phyloP scores from a whole-genome alignment of 306 rosid genomes.

The Corylus heterophylla region DNA sequence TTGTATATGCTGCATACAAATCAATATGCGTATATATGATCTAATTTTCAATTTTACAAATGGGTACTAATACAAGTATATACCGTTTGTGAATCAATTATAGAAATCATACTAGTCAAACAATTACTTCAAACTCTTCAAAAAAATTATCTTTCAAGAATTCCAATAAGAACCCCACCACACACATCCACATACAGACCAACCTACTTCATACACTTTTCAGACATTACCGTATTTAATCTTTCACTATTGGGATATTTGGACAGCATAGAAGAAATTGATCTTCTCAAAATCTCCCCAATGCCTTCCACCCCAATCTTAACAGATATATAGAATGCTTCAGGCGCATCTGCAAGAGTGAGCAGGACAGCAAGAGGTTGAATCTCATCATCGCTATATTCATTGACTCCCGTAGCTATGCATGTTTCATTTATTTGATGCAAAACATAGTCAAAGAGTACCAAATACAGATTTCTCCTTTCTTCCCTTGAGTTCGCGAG shows the following conservation, averaged over 20 bases:
- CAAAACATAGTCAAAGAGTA: slow-evolving; percentile 90
- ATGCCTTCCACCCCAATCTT: slow-evolving; percentile 96
- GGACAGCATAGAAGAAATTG: slow-evolving; percentile 70
- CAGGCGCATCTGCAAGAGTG: slow-evolving; percentile 85
- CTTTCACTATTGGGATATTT: slow-evolving; percentile 84
- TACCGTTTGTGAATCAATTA: background rate
- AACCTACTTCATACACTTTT: slow-evolving; percentile 1
- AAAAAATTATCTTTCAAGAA: slow-evolving; percentile 6
- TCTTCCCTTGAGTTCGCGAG: slow-evolving; percentile 86
- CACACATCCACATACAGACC: slow-evolving; percentile 4
- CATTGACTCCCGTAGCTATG: slow-evolving; percentile 64
- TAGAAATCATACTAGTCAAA: background rate
- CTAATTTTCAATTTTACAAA: background rate
- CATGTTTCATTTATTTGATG: slow-evolving; percentile 83
- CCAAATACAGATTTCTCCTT: slow-evolving; percentile 79
- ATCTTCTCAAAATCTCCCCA: slow-evolving; percentile 88
- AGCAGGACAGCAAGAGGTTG: slow-evolving; percentile 88
- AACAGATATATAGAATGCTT: slow-evolving; percentile 86
- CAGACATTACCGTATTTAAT: slow-evolving; percentile 64
- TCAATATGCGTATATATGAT: background rate
- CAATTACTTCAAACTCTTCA: background rate
- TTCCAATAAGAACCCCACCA: background rate
- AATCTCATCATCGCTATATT: slow-evolving; percentile 84
- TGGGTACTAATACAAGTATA: background rate
- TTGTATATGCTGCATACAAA: background rate